Base-by-base conservation (phyloP, 495 filamentous ascomycete genomes). In the Aspergillus ellipticus region DNA sequence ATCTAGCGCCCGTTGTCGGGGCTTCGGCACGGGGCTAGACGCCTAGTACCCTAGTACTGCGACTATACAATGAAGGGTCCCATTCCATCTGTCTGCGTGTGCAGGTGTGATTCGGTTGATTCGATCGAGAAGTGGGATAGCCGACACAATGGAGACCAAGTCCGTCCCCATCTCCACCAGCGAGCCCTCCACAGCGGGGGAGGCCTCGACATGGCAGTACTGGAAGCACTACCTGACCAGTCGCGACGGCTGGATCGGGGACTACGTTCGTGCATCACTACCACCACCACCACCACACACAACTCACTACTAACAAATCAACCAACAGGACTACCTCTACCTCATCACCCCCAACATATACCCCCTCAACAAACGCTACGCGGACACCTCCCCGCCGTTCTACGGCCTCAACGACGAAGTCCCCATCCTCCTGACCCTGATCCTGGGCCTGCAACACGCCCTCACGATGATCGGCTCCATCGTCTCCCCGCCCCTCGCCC, bases 381-480 rank as follows among this genome's bases (percentile, higher is more conserved):
- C 76, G 71, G 48, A 72, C 72, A 64, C 77, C 73, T 26, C 67
- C 58, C 81, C 87, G n/a, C 89, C 90, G 9, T 93, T 94, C 70
- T 93, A 92, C 63, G 90, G 89, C 19, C 81, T 93, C 22, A 80
- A 94, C 61, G 88, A 92, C 63, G 74, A 75, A 20, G 88, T 94
- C 79, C 89, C 90, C 10, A 81, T 93, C 21, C 60, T 94, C 6
- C 69, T 95, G 13, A 88, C 85, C 4, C 73, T 92, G 2, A 68
- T 88, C 6, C 73, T 87, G 13, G 85, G 85, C 20, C 80, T 87
- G 42, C 85, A 88, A 57, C 85, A 88, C 61, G 79, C 80, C 39
- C 63, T 83, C 24, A 71, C 80, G 13, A 83, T 85, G 81, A 71
- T 85, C 60, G 81, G 80, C 35, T 80, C 81, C 13, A 57, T 70